Base-by-base conservation (phyloP, 345 rosid genomes). In the Citrus reticulata region DNA sequence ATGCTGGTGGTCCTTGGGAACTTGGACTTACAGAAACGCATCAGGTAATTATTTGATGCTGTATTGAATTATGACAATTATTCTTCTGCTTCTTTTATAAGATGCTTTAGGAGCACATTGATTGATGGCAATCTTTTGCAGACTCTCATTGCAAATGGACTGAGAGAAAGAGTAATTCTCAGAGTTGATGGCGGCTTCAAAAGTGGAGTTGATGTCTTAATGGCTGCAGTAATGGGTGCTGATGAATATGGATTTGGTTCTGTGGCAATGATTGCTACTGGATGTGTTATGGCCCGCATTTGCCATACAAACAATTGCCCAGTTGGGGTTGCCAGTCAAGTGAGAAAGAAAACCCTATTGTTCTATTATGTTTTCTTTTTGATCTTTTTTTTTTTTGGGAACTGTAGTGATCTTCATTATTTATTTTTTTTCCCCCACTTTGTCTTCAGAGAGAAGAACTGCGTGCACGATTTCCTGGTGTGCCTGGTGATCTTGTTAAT, bases 1-100 rank as follows among this genome's bases (percentile, higher is more conserved):
- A 96, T 81, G 99, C 99, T 79, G 98, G 99, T 83, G 99, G 99
- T 34, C 99, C 99, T 39, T 96, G 98, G 99, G 99, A 96, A 78
- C 97, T 96, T 83, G 99, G 98, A 74, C 83, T 96, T 61, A 89
- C 97, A 25, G 99, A 96, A 88, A 87, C 94, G 68, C 91, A 94
- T 86, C 98, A 96, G 91, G 98, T 96, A 75, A 76, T 70, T 64
- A n/a, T 77, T 72, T 79, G 69, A 29, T 37, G 20, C 51, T 75
- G 27, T 75, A 78, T 69, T 76, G 10, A 25, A 17, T 69, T 10
- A 42, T 62, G 70, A 42, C 49, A 81, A 72, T 51, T 39, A 35
- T 68, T 80, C 37, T 32, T 34, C 5, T 75, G 62, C 64, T 63
- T 84, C 5, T 40, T 30, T 19, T 74, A 65, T 14, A 14, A 37